phyloP scores from a whole-genome alignment of 345 rosid genomes.

The Sapria himalayana region DNA sequence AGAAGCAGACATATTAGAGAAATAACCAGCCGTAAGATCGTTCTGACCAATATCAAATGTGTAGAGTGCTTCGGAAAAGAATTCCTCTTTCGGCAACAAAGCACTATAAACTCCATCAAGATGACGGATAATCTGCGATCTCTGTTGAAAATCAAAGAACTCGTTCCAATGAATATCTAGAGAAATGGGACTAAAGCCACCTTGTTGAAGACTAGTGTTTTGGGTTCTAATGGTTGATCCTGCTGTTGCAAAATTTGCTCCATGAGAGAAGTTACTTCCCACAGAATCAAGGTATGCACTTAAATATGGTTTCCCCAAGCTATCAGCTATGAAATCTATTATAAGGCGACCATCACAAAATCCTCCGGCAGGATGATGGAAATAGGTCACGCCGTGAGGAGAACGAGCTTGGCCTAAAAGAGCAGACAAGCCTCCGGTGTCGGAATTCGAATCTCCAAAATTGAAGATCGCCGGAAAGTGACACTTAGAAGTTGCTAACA shows the following conservation, averaged over 20 bases:
- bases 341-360: constrained; percentile 44
- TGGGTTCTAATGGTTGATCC: constrained; percentile 73
- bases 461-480: constrained; percentile 24
- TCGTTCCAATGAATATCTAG: constrained; percentile 44
- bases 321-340: constrained; percentile 38
- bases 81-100: constrained; percentile 30
- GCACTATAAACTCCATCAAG: too few relatives aligned
- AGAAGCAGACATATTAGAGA: constrained; percentile 33
- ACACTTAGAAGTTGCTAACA: too few relatives aligned
- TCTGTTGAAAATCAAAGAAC: constrained; percentile 25
- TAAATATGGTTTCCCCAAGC: constrained; percentile 35
- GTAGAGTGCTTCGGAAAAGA: constrained; percentile 27
- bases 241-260: constrained; percentile 85
- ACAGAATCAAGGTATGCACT: constrained; percentile 63
- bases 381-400: constrained; percentile 43
- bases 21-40: constrained; percentile 45
- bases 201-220: constrained; percentile 42
- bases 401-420: constrained; percentile 33
- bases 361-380: constrained; percentile 41
- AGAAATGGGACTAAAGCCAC: constrained; percentile 76
- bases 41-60: constrained; percentile 57
- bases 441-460: constrained; percentile 35
- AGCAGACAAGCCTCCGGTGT: constrained; percentile 41
- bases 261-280: constrained; percentile 61
- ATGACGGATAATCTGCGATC: constrained; percentile 46